These are phyloP conservation scores for Nitzschia inconspicua DNA, from an alignment of 108 stramenopile species.

Conservation along the genomic window DNA sequence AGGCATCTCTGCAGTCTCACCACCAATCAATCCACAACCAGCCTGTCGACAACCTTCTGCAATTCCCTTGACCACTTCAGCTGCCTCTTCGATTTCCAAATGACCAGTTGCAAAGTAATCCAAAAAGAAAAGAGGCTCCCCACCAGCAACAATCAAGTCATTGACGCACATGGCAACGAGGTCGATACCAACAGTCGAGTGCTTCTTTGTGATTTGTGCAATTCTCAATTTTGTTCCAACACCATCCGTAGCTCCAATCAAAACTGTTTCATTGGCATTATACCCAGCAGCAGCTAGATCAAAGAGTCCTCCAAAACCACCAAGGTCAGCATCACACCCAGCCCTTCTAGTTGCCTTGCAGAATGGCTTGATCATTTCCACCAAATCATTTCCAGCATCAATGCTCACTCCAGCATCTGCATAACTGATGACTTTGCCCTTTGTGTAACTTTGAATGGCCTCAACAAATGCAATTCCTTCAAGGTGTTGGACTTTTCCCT, in stretches of 20 bases:
- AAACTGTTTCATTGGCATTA: slow-evolving; percentile 81
- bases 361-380: slow-evolving; percentile 94
- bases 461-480: slow-evolving; percentile 97
- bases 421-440: slow-evolving; percentile 82
- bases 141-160: slow-evolving; percentile 95
- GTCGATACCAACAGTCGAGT: slow-evolving; percentile 91
- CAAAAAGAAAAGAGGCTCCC: slow-evolving; percentile 97
- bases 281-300: slow-evolving; percentile 95
- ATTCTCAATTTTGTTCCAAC: slow-evolving; percentile 98
- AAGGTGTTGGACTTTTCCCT: slow-evolving; percentile 92
- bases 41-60: slow-evolving; percentile 94
- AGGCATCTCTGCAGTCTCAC: slow-evolving; percentile 99
- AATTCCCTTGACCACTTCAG: slow-evolving; percentile 91
- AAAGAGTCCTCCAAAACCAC: slow-evolving; percentile 96
- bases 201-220: slow-evolving; percentile 80
- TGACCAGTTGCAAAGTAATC: slow-evolving; percentile 98
- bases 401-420: slow-evolving; percentile 96
- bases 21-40: slow-evolving; percentile 94
- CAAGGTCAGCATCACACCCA: slow-evolving; percentile 95
- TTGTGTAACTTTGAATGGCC: slow-evolving; percentile 78
- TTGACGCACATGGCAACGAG: slow-evolving; percentile 99
- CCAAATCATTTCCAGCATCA: slow-evolving; percentile 94
- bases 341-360: slow-evolving; percentile 89
- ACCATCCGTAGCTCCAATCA: slow-evolving; percentile 97
- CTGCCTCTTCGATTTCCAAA: slow-evolving; percentile 88